A percentile compares a stretch with the other conserved stretches of the same genome.
phyloP scores from a whole-genome alignment of 306 rosid species.

The Carpinus fangiana region DNA sequence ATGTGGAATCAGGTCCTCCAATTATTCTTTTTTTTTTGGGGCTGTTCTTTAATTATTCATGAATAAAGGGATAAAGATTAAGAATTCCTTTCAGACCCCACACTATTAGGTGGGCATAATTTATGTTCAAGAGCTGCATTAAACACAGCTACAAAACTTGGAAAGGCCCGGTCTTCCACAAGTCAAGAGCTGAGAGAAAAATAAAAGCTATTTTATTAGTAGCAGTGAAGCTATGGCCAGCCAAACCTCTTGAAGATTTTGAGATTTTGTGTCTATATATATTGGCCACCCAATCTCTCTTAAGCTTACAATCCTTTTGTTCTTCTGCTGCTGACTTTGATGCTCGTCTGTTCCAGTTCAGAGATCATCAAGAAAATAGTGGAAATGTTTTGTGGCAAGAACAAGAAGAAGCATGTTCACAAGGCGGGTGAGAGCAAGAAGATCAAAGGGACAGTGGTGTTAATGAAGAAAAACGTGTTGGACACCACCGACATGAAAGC shows the following conservation, averaged over 20 bases:
- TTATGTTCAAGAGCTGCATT: neutral
- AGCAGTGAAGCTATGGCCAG: neutral
- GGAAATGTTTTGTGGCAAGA: constrained; percentile 34
- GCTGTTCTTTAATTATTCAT: neutral
- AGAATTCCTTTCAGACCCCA: constrained; percentile 5
- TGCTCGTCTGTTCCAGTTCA: constrained; percentile 19
- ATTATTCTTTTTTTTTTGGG: neutral
- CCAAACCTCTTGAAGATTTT: neutral
- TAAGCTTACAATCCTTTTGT: neutral
- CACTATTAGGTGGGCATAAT: neutral
- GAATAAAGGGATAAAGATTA: constrained; percentile 2
- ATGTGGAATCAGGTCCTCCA: constrained; percentile 25
- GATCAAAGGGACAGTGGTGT: constrained; percentile 59
- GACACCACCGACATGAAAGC: constrained; percentile 69
- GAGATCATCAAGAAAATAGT: constrained; percentile 17
- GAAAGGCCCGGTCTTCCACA: neutral
- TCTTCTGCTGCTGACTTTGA: neutral
- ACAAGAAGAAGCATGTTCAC: constrained; percentile 18
- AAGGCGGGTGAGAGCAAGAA: constrained; percentile 29
- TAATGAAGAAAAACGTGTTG: constrained; percentile 74
- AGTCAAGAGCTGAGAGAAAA: neutral
- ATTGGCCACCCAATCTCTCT: neutral
- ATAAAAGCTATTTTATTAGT: neutral
- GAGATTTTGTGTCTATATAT: neutral
- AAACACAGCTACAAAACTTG: neutral